Evolutionary conservation across 139 green algal species (phyloP), one percentile per base, ranked within the genome.

Genomic region (Chlorella vulgaris): DNA sequence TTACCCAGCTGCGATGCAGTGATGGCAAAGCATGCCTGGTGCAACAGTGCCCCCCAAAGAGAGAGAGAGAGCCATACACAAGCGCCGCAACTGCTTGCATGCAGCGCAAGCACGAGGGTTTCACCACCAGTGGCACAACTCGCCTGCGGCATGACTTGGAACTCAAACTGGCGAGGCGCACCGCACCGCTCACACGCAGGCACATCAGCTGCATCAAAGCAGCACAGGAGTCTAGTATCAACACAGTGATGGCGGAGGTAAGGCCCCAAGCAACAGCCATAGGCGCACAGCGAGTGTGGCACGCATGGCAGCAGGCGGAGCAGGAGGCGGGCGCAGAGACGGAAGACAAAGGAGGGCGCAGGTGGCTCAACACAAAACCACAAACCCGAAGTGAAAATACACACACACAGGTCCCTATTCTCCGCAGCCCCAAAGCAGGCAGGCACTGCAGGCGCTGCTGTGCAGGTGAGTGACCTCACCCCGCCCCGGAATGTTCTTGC

Each of bases 91-190:
- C n/a, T n/a, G n/a, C n/a, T n/a, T n/a, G n/a, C n/a, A n/a, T n/a
- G n/a, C n/a, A n/a, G n/a, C n/a, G n/a, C n/a, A n/a, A n/a, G n/a
- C n/a, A n/a, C n/a, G n/a, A n/a, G n/a, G n/a, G n/a, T n/a, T n/a
- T n/a, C n/a, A n/a, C n/a, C n/a, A n/a, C n/a, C n/a, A n/a, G n/a
- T n/a, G n/a, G n/a, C 47, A 58, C 47, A 10, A 58, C 47, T 58
- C 15, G 94, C 90, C 88, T 94, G 91, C 1, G 92, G 92, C 82
- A 96, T 88, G 29, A 96, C 85, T 87, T 94, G 84, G 74, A 96
- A 96, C 67, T 96, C 93, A 84, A 96, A 94, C 29, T 55, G 63
- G 2, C 93, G 86, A 0, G 85, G 63, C 0, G 40, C 74, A 1
- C 91, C 89, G 74, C 93, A 96, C 36, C 67, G 70, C 40, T 82